A percentile compares a stretch with the other conserved stretches of the same genome.
Conservation (phyloP, 2,329 filamentous ascomycete species). For the Diaporthe sp. region DNA sequence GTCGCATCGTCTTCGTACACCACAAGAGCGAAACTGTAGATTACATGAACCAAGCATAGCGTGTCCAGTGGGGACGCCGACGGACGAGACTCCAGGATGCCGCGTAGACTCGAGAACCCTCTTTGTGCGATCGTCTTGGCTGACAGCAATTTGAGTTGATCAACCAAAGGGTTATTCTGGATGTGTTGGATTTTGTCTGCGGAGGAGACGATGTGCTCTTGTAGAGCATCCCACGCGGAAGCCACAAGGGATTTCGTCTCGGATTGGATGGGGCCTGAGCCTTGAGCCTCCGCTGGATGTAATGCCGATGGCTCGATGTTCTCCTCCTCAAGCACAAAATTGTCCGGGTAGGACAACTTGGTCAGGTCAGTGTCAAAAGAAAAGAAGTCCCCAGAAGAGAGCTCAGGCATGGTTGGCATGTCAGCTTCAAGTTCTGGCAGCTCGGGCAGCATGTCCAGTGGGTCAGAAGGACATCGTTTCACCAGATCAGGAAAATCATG, state of each 20-base stretch:
- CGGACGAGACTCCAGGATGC: constrained; percentile 56
- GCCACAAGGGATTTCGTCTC: constrained; percentile 58
- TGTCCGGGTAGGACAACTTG: constrained; percentile 53
- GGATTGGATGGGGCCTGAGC: constrained; percentile 36
- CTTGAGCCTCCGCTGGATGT: not conserved
- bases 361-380: constrained; percentile 53
- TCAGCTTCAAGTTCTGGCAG: constrained; percentile 61
- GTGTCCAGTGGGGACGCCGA: constrained; percentile 58
- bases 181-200: constrained; percentile 58
- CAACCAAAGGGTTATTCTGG: constrained; percentile 57
- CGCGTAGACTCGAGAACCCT: constrained; percentile 59
- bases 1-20: constrained; percentile 56
- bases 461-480: constrained; percentile 46
- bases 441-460: constrained; percentile 54
- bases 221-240: constrained; percentile 60
- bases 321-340: constrained; percentile 54
- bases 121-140: constrained; percentile 55
- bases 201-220: constrained; percentile 62
- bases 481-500: constrained; percentile 43
- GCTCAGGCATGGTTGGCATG: constrained; percentile 48
- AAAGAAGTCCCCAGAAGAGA: constrained; percentile 50
- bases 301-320: constrained; percentile 28
- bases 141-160: constrained; percentile 57
- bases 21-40: constrained; percentile 65
- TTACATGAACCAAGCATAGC: constrained; percentile 66